Percentiles rank a stretch among this genome's conserved stretches.
These are phyloP conservation scores for Mycena latifolia DNA, from an alignment of 768 basidiomycete species.

Conservation along the genomic window DNA sequence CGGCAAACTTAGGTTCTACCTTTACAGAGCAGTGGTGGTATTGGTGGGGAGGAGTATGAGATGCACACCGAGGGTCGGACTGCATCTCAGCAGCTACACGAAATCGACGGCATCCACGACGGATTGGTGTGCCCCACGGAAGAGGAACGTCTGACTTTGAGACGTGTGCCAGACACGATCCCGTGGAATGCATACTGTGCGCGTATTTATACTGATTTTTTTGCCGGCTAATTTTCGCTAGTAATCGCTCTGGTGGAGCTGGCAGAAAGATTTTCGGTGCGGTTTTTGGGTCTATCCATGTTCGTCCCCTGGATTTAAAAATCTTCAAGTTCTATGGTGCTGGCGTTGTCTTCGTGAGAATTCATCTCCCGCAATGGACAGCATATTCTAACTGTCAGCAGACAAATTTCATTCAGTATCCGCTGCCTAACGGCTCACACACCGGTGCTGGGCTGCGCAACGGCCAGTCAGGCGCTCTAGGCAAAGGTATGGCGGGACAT, in stretches of 20 bases:
- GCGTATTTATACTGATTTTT: constrained; percentile 16
- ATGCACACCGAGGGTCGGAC: not conserved
- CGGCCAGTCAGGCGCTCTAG: constrained; percentile 79
- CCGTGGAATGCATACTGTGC: constrained; percentile 71
- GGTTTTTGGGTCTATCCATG: constrained; percentile 35
- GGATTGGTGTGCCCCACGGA: constrained; percentile 75
- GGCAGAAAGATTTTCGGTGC: constrained; percentile 81
- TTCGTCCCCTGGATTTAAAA: not conserved
- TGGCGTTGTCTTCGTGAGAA: constrained; percentile 31
- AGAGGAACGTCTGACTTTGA: constrained; percentile 69
- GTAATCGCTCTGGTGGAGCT: constrained; percentile 78
- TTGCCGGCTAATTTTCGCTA: constrained; percentile 39
- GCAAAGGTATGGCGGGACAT: constrained; percentile 48
- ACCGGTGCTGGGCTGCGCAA: constrained; percentile 70
- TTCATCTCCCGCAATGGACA: not conserved
- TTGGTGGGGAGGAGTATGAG: constrained; percentile 19
- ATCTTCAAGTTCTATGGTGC: constrained; percentile 27
- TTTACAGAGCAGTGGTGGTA: not conserved
- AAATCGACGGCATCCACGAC: constrained; percentile 53
- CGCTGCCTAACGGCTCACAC: constrained; percentile 71
- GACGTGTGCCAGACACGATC: constrained; percentile 70
- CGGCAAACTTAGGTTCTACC: too few relatives aligned
- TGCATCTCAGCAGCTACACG: not conserved
- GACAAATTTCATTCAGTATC: constrained; percentile 83
- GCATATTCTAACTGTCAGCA: not conserved